Evolutionary conservation across 176 grass and related monocot genomes (phyloP).

Genomic region (Thalia dealbata): DNA sequence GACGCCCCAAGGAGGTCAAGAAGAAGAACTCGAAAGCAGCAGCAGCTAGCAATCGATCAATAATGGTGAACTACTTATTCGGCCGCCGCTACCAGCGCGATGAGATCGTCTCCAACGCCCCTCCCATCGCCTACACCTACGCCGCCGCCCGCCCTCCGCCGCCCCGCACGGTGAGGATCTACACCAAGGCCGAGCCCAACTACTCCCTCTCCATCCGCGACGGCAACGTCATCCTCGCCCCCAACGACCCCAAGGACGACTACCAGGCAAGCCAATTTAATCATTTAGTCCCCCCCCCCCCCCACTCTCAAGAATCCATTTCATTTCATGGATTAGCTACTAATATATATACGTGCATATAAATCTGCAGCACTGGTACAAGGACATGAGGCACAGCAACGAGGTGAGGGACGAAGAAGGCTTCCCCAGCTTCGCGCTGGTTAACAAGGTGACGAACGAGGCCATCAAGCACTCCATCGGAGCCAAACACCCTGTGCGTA

Average conservation of each 20-base stretch:
- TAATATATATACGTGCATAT: no score
- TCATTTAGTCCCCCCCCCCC: no score
- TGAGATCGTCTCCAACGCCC: background rate
- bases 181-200: slow-evolving; percentile 59
- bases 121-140: background rate
- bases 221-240: slow-evolving; percentile 46
- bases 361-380: slow-evolving; percentile 66
- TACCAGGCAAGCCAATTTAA: slow-evolving; percentile 31
- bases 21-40: no score
- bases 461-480: slow-evolving; percentile 84
- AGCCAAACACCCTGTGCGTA: slow-evolving; percentile 59
- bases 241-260: slow-evolving; percentile 53
- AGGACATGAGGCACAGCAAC: slow-evolving; percentile 74
- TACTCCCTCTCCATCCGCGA: slow-evolving; percentile 59
- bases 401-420: slow-evolving; percentile 77
- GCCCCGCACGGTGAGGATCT: slow-evolving; percentile 56
- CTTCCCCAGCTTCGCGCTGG: slow-evolving; percentile 67
- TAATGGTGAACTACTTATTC: slow-evolving; percentile 5
- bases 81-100: background rate
- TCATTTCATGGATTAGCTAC: background rate
- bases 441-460: slow-evolving; percentile 68
- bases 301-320: no score
- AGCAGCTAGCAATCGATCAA: no score
- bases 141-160: background rate
- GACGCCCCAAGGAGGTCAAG: background rate